Evolutionary conservation across 768 basidiomycete species (phyloP).

Genomic region (Tubosaeta sp.): DNA sequence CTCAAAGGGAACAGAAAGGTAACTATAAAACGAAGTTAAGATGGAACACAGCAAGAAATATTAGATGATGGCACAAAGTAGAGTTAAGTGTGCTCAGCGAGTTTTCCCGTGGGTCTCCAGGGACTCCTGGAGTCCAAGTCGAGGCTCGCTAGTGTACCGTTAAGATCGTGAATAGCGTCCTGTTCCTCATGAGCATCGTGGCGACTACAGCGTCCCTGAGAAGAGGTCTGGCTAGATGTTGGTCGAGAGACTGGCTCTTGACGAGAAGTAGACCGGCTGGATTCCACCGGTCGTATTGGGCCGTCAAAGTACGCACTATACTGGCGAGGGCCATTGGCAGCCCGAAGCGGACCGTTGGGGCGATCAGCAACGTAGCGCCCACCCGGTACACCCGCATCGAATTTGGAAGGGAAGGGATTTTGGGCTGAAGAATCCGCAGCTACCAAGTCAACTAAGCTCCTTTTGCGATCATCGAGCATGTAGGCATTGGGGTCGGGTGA

Average conservation of each 20-base stretch:
- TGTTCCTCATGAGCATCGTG: slow-evolving; percentile 36
- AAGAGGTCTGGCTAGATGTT: slow-evolving; percentile 42
- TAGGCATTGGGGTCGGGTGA: slow-evolving; percentile 67
- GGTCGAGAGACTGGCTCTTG: slow-evolving; percentile 53
- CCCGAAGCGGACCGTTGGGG: slow-evolving; percentile 43
- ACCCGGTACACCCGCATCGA: slow-evolving; percentile 36
- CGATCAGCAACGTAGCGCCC: slow-evolving; percentile 32
- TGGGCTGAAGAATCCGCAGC: slow-evolving; percentile 44
- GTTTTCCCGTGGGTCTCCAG: slow-evolving; percentile 30
- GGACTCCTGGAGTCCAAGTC: slow-evolving; percentile 48
- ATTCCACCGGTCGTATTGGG: slow-evolving; percentile 34
- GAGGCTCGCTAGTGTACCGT: slow-evolving; percentile 72
- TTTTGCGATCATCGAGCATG: slow-evolving; percentile 33
- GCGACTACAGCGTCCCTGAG: slow-evolving; percentile 20
- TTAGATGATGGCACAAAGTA: slow-evolving; percentile 8
- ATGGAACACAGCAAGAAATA: slow-evolving; percentile 10
- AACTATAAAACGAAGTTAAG: slow-evolving; percentile 23
- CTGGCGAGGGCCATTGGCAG: slow-evolving; percentile 44
- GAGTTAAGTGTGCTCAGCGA: slow-evolving; percentile 14
- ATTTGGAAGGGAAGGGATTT: slow-evolving; percentile 50
- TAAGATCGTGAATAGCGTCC: slow-evolving; percentile 63
- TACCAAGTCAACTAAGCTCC: slow-evolving; percentile 33
- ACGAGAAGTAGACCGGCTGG: slow-evolving; percentile 40
- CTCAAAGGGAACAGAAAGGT: slow-evolving; percentile 9
- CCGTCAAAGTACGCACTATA: slow-evolving; percentile 42